Conservation (phyloP, 352 stramenopile species). For the Aphanomyces cochlioides region DNA sequence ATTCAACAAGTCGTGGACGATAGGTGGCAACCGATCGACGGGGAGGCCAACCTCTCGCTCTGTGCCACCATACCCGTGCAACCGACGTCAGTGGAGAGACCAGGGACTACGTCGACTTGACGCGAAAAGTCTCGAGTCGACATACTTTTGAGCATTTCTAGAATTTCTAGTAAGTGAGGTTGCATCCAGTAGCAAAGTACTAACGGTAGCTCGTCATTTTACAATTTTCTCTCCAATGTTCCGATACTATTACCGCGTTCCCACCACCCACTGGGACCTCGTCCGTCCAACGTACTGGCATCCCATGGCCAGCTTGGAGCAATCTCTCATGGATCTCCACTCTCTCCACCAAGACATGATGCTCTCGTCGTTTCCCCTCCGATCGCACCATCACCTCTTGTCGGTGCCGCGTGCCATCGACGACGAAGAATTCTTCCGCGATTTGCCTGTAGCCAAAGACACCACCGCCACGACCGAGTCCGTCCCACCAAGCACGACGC, state of each 20-base stretch:
- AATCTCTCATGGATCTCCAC: constrained; percentile 79
- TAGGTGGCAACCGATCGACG: too few relatives aligned
- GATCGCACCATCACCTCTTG: constrained; percentile 34
- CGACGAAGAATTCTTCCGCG: constrained; percentile 79
- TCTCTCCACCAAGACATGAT: constrained; percentile 47
- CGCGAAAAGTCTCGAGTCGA: too few relatives aligned
- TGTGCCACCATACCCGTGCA: too few relatives aligned
- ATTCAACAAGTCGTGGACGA: too few relatives aligned
- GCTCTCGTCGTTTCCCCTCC: constrained; percentile 33
- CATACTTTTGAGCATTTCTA: too few relatives aligned
- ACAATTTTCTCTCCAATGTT: too few relatives aligned
- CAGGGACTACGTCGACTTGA: too few relatives aligned
- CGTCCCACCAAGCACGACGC: constrained; percentile 33
- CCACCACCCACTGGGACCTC: constrained; percentile 75
- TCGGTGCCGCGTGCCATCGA: constrained; percentile 37
- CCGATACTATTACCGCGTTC: neutral
- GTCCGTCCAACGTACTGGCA: constrained; percentile 74
- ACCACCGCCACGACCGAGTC: constrained; percentile 23
- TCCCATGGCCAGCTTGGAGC: constrained; percentile 71
- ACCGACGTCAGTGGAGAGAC: too few relatives aligned
- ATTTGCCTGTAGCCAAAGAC: constrained; percentile 49
- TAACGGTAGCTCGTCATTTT: too few relatives aligned
- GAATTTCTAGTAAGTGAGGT: too few relatives aligned
- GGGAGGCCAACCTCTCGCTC: too few relatives aligned
- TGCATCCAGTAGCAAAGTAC: too few relatives aligned